Evolutionary conservation across 1,139 yeast genomes (phyloP), one percentile per base, ranked within the genome.

Genomic region (Taphrina sp.): DNA sequence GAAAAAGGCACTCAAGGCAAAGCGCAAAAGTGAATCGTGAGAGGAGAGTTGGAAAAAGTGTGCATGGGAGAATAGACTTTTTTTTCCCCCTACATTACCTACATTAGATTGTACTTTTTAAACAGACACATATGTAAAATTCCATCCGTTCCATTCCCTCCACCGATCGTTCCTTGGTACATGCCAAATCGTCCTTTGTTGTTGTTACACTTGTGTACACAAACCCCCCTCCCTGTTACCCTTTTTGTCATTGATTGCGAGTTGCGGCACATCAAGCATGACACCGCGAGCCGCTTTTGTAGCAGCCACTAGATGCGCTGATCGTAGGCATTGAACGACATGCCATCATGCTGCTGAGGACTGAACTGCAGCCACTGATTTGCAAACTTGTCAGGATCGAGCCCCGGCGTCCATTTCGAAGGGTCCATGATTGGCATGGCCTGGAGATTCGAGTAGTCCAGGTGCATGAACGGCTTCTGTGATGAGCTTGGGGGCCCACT

Each of bases 351-450:
- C 28, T 7, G 19, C 26, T 43, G 47, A 10, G 47, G 47, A 43
- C 47, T 43, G 28, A 43, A 43, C 12, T 43, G 37, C 29, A 43
- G 16, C 47, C 47, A 43, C 28, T 43, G 47, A 20, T 43, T 43
- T 19, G 47, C 38, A 7, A 43, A 31, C 38, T 43, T 43, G 47
- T 43, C 47, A n/a, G n/a, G n/a, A n/a, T n/a, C n/a, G 28, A 43
- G 38, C 19, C 54, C 54, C 17, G 54, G 54, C 28, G 54, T 49
- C 54, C 54, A 49, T 34, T 49, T 45, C 12, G 20, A 39, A 20
- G 54, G 54, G 19, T 49, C 54, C 10, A 29, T 19, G 38, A 20
- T 31, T 31, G 29, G 38, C 29, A 43, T 19, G 22, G 29, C 29
- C 37, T n/a, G 14, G 7, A 16, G 14, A 5, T 10, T 8, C 16